Base-by-base conservation (phyloP, 225 moss, liverwort and hornwort genomes). In the Bryoerythrophyllum caledonicum region DNA sequence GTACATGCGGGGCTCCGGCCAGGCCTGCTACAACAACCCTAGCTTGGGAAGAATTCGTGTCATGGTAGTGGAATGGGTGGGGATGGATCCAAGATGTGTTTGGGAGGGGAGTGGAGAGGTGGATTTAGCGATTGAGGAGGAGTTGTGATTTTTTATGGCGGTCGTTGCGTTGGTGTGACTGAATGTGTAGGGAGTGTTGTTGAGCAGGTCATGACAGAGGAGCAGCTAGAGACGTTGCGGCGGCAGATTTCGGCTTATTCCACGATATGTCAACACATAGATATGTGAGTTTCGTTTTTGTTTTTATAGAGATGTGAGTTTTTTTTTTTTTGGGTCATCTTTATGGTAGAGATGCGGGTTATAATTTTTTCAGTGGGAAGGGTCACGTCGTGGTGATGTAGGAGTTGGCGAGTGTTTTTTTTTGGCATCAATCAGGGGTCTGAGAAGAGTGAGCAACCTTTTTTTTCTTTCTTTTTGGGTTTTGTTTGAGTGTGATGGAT, bases 231-330 rank as follows among this genome's bases (percentile, higher is more conserved):
- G 73, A 89, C 90, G 20, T 69, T 99, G 60, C 91, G 97, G 24
- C 84, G 94, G 66, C 97, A 99, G 82, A 99, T 99, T 76, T 94
- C 97, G 9, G 97, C 95, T 8, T 99, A 94, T 82, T 91, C 97
- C 46, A 99, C 97, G 37, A 94, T 99, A 74, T 99, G 97, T 70
- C 93, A 99, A 44, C 97, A 99, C n/a, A n/a, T n/a, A n/a, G n/a
- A n/a, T n/a, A n/a, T n/a, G n/a, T n/a, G n/a, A n/a, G n/a, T n/a
- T n/a, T n/a, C n/a, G n/a, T n/a, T n/a, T n/a, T n/a, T n/a, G n/a
- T n/a, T n/a, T n/a, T n/a, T n/a, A n/a, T n/a, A n/a, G n/a, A n/a
- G n/a, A n/a, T n/a, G n/a, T n/a, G n/a, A n/a, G n/a, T n/a, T n/a
- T n/a, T n/a, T n/a, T n/a, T n/a, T n/a, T n/a, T n/a, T n/a, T n/a